Evolutionary conservation across 2,329 filamentous ascomycete genomes (phyloP).

Genomic region (Curvularia sp.): DNA sequence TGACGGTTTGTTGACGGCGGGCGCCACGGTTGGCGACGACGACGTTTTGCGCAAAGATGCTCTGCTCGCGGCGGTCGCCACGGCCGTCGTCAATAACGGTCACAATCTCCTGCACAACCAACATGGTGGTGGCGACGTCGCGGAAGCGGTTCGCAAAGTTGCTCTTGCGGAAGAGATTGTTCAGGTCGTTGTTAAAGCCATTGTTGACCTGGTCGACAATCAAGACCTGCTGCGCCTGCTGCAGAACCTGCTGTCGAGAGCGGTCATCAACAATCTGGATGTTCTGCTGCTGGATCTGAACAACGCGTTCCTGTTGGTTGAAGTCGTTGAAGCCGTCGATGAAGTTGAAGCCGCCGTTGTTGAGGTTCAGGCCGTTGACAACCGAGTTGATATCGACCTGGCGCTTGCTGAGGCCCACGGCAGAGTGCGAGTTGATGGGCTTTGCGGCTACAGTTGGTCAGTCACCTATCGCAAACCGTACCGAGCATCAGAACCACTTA

Average conservation of each 20-base stretch:
- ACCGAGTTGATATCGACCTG: constrained; percentile 22
- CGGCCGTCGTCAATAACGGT: constrained; percentile 35
- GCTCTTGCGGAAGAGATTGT: constrained; percentile 43
- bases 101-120: constrained; percentile 44
- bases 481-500: constrained; percentile 19
- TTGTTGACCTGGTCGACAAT: constrained; percentile 41
- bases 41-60: constrained; percentile 39
- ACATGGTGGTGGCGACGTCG: constrained; percentile 33
- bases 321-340: constrained; percentile 42
- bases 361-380: constrained; percentile 26
- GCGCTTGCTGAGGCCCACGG: constrained; percentile 27
- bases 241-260: constrained; percentile 31
- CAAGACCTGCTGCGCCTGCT: constrained; percentile 40
- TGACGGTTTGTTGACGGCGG: constrained; percentile 34
- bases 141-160: constrained; percentile 33
- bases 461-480: not conserved
- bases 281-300: constrained; percentile 40
- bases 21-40: constrained; percentile 41
- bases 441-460: constrained; percentile 34
- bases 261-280: constrained; percentile 38
- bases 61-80: constrained; percentile 32
- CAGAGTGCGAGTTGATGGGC: constrained; percentile 31
- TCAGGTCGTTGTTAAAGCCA: constrained; percentile 39
- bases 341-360: constrained; percentile 40
- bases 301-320: constrained; percentile 39